Percentiles rank a stretch among this genome's conserved stretches.
Evolutionary conservation across 2,329 filamentous ascomycete species (phyloP).

Genomic region (Monosporascus sp.): DNA sequence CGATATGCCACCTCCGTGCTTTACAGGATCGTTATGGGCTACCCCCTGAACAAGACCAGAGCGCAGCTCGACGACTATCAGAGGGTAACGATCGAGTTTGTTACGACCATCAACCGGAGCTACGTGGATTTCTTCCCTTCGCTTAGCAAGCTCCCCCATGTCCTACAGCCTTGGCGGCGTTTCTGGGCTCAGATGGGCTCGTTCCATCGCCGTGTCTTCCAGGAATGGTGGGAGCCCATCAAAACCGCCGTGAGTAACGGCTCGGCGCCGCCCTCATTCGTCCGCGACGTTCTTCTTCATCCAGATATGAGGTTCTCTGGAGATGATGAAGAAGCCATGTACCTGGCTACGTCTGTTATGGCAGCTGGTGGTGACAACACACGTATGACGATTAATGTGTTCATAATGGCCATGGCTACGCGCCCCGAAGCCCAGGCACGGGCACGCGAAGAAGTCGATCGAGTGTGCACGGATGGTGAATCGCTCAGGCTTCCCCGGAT

Average conservation of each 20-base stretch:
- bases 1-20: constrained; percentile 31
- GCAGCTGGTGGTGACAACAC: constrained; percentile 31
- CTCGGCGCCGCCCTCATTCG: constrained; percentile 23
- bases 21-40: constrained; percentile 27
- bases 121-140: constrained; percentile 10
- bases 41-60: constrained; percentile 20
- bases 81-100: constrained; percentile 23
- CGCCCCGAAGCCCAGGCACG: constrained; percentile 4
- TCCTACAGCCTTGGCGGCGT: constrained; percentile 20
- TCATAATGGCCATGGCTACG: constrained; percentile 25
- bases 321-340: constrained; percentile 30
- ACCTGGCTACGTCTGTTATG: constrained; percentile 28
- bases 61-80: constrained; percentile 26
- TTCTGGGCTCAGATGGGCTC: constrained; percentile 23
- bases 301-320: constrained; percentile 21
- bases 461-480: constrained; percentile 4
- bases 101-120: constrained; percentile 19
- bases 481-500: constrained; percentile 7
- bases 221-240: constrained; percentile 23
- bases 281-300: constrained; percentile 27
- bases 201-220: constrained; percentile 20
- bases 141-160: constrained; percentile 15
- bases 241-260: constrained; percentile 15
- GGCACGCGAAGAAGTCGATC: constrained; percentile 4
- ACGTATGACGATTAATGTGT: constrained; percentile 25